Base-by-base conservation (phyloP, 2,329 filamentous ascomycete genomes). In the Xylaria sp. region DNA sequence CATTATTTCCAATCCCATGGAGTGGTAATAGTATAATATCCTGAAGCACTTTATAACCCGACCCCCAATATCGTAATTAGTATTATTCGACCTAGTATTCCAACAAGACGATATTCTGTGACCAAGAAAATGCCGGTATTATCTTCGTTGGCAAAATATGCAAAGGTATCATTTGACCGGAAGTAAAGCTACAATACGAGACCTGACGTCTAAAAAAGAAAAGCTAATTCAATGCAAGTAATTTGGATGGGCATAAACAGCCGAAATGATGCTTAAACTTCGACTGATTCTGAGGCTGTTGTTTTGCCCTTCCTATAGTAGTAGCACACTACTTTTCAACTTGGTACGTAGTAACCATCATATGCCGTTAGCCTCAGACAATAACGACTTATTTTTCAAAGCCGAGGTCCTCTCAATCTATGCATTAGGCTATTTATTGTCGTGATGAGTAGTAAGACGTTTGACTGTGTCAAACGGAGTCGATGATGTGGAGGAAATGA, bases 201-300 rank as follows among this genome's bases (percentile, higher is more conserved):
- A 21, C 9, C 35, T 8, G 5, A 35, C 12, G 23, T 32, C 42
- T 12, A 35, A 21, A 27, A 29, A n/a, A 25, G 12, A 23, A 55
- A 48, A 27, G 37, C 6, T 21, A 29, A 27, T 10, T 21, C 4
- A n/a, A 58, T 9, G 29, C n/a, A 55, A 8, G 16, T 5, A 3
- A 2, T 23, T n/a, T n/a, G 6, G 8, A 44, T 29, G 29, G 37
- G 55, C 5, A 10, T 6, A 25, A 27, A 50, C 16, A 53, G 29
- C n/a, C 51, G 29, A 58, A 9, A 27, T 16, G n/a, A 18, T 35
- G 4, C 2, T 51, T 59, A 64, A 64, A 18, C 53, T 64, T 64
- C 23, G n/a, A 25, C 40, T 57, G n/a, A 27, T 57, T 32, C 29
- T 40, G 21, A 23, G 40, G 12, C 13, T 58, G 4, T 12, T 29